Evolutionary conservation across 1,139 yeast genomes (phyloP).

Genomic region (Pichia sp.): DNA sequence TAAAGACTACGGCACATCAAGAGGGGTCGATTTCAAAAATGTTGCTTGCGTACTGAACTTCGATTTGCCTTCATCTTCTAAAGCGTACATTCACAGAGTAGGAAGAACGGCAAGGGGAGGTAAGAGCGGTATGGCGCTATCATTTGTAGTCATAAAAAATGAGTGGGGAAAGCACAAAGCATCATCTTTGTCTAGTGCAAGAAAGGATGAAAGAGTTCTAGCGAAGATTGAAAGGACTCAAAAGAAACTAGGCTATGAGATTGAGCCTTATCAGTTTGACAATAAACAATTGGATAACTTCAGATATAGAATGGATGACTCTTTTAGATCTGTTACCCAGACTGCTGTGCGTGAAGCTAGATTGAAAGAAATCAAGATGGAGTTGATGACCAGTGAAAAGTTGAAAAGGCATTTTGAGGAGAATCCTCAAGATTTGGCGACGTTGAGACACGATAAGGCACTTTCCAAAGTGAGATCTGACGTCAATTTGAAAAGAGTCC

Average conservation of each 20-base stretch:
- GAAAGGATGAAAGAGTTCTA: constrained; percentile 82
- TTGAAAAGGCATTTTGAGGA: constrained; percentile 94
- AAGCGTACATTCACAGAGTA: constrained; percentile 86
- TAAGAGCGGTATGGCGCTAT: constrained; percentile 88
- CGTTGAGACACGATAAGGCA: constrained; percentile 88
- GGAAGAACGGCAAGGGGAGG: constrained; percentile 99
- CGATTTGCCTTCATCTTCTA: constrained; percentile 87
- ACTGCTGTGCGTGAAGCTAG: constrained; percentile 92
- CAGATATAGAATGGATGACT: constrained; percentile 96
- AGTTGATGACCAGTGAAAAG: constrained; percentile 82
- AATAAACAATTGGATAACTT: constrained; percentile 92
- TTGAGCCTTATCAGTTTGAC: constrained; percentile 82
- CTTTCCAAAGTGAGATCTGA: constrained; percentile 80
- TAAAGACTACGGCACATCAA: constrained; percentile 85
- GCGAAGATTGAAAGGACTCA: constrained; percentile 76
- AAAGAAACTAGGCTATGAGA: constrained; percentile 63
- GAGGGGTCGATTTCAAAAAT: constrained; percentile 95
- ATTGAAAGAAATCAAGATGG: constrained; percentile 82
- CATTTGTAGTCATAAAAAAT: constrained; percentile 80
- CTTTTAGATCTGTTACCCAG: constrained; percentile 89
- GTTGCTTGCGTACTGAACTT: constrained; percentile 96
- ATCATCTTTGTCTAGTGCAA: constrained; percentile 66
- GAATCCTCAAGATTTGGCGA: constrained; percentile 90
- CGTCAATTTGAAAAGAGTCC: constrained; percentile 84
- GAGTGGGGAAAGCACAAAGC: constrained; percentile 89